Evolutionary conservation across 2,329 filamentous ascomycete species (phyloP), one percentile per base, ranked within the genome.

Genomic region (Botrytis galanthina): DNA sequence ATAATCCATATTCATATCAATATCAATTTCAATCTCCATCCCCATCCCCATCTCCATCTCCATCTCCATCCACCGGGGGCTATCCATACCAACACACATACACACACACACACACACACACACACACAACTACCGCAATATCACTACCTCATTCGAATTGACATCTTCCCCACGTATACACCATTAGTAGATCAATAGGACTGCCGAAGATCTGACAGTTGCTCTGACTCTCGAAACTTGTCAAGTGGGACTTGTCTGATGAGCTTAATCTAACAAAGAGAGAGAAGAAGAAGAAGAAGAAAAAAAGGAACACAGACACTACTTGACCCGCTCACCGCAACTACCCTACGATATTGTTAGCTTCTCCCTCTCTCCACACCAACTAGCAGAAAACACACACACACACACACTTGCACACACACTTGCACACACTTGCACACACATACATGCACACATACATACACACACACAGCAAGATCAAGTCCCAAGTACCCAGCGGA

Each of bases 141-240:
- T 73, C 64, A 66, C 42, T 69, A 29, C 73, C 51, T 71, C 67
- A 63, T 71, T 69, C 60, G 35, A 60, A 60, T 67, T 72, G 67
- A 29, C 69, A 67, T 74, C 71, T 67, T 35, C 66, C 66, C 63
- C 73, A 74, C 71, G 62, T 46, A 68, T 60, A 72, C 70, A 54
- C 51, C 51, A 64, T 32, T 72, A 74, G 73, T 60, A 72, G 75
- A 77, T 76, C 75, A 57, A 72, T 51, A 74, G 66, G 42, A 76
- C 73, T 76, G 76, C 76, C 75, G 76, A 75, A 74, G 73, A 72
- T 75, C 76, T 77, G 75, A 76, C 74, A 77, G 75, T 75, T 75
- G 63, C 73, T 68, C 70, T 73, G 63, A 44, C 61, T 61, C 37
- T 62, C 51, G 57, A 57, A 70, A 72, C 75, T 68, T 37, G 35